A percentile compares a stretch with the other conserved stretches of the same genome.
phyloP scores from a whole-genome alignment of 495 filamentous ascomycete genomes.

The Viridothelium virens region DNA sequence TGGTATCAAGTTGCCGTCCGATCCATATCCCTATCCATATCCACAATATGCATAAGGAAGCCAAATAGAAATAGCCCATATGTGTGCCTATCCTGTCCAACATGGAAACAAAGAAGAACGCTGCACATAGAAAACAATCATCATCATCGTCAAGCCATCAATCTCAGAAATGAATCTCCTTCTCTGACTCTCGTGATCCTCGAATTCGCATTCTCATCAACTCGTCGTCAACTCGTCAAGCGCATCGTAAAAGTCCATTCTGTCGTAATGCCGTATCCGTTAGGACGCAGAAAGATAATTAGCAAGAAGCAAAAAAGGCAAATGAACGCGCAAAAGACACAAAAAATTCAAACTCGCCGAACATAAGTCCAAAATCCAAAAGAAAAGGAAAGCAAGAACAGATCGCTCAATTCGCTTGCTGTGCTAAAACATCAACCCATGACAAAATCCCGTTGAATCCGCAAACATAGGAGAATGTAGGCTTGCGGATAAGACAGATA shows the following conservation, averaged over 20 bases:
- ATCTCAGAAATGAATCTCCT: neutral
- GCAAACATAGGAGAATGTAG: neutral
- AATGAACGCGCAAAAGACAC: slow-evolving; percentile 21
- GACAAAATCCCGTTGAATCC: neutral
- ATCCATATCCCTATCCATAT: neutral
- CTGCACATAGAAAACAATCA: neutral
- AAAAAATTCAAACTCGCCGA: slow-evolving; percentile 5
- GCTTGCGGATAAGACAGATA: slow-evolving; percentile 9
- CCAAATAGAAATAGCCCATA: neutral
- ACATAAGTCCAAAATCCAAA: slow-evolving; percentile 16
- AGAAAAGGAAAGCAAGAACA: slow-evolving; percentile 26
- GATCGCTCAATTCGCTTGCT: slow-evolving; percentile 37
- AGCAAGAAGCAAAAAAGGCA: neutral
- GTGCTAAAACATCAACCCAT: slow-evolving; percentile 32
- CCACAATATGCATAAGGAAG: neutral
- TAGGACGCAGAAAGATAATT: neutral
- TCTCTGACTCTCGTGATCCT: neutral
- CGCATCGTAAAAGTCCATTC: neutral
- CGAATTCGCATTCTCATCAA: neutral
- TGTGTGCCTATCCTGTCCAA: neutral
- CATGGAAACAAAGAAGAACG: neutral
- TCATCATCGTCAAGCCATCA: neutral
- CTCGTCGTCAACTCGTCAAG: neutral
- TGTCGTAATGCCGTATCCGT: neutral
- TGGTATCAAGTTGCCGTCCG: slow-evolving; percentile 9